A percentile compares a stretch with the other conserved stretches of the same genome.
These are phyloP conservation scores for Termitomyces sp. DNA, from an alignment of 768 basidiomycete genomes.

Conservation along the genomic window DNA sequence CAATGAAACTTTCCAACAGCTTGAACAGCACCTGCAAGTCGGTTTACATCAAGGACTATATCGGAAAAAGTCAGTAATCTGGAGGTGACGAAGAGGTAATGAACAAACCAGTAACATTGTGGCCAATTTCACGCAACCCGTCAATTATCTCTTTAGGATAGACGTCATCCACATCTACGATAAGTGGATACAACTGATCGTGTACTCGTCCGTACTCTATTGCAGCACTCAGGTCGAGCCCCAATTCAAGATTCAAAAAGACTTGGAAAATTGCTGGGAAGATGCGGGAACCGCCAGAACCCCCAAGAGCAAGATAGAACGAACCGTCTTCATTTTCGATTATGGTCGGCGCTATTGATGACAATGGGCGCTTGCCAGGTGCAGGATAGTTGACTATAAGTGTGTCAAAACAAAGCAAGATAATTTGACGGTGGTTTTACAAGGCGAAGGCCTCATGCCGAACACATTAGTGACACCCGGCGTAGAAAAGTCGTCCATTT, in stretches of 20 bases:
- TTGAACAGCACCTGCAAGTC: slow-evolving; percentile 76
- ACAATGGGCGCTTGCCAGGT: slow-evolving; percentile 84
- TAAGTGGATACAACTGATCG: slow-evolving; percentile 51
- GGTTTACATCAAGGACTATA: slow-evolving; percentile 58
- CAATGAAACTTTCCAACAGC: slow-evolving; percentile 48
- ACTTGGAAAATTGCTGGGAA: slow-evolving; percentile 77
- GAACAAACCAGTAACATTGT: slow-evolving; percentile 58
- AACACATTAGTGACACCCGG: slow-evolving; percentile 80
- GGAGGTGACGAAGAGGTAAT: neutral
- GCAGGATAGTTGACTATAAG: slow-evolving; percentile 79
- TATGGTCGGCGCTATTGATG: slow-evolving; percentile 78
- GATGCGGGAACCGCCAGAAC: slow-evolving; percentile 84
- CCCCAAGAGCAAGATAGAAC: slow-evolving; percentile 72
- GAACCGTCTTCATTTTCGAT: slow-evolving; percentile 71
- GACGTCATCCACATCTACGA: slow-evolving; percentile 58
- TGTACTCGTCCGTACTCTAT: slow-evolving; percentile 85
- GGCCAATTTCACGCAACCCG: slow-evolving; percentile 54
- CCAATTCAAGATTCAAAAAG: slow-evolving; percentile 78
- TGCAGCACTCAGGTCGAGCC: slow-evolving; percentile 70
- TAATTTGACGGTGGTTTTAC: slow-evolving; percentile 17
- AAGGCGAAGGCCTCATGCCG: slow-evolving; percentile 47
- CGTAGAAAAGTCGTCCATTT: slow-evolving; percentile 93
- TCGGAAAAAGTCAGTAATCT: neutral
- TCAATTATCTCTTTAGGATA: slow-evolving; percentile 54
- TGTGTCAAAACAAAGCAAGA: slow-evolving; percentile 1